Evolutionary conservation across 805 yeast species (phyloP), one percentile per base, ranked within the genome.

Genomic region (Saccharomycopsis oosterbeekiorum): DNA sequence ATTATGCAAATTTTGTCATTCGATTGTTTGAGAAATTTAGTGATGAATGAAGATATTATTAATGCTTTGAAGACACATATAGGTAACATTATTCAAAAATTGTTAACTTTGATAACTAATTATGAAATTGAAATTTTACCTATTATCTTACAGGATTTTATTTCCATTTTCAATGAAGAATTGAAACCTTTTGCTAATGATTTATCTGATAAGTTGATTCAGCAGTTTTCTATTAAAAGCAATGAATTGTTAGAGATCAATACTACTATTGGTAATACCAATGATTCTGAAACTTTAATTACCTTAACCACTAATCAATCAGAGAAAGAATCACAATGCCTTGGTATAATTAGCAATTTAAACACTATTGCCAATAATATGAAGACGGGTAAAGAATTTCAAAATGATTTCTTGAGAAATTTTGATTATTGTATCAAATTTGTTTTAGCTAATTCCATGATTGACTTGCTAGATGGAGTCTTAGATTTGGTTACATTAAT

Each of bases 111-210:
- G 51, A 86, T 96, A 6, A 85, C 88, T 70, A 82, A 84, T 60
- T 85, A 90, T 67, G 99, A 94, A 69, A 81, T 86, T 65, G 99
- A 96, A 69, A 81, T 89, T 42, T 78, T 94, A 24, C 82, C 96
- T 8, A 87, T 84, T 57, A 96, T 93, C n/a, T 90, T 94, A 85
- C 98, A 94, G 74, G 91, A 90, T 61, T 89, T 94, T 70, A 97
- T 94, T 40, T 97, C 91, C 69, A 80, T 82, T 63, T 96, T 89
- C 72, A 81, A 96, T 1, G 86, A 83, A 61, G 96, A 93, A 73
- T 78, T 94, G 65, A 89, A 91, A 57, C 97, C 98, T 19, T 93
- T 89, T 74, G 93, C 96, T 6, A 74, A 78, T 26, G 86, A 86
- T 63, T 72, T 88, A 59, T 85, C 85, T 2, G 70, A 74, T 5